Evolutionary conservation across 805 yeast genomes (phyloP), one percentile per base, ranked within the genome.

Genomic region (Yarrowia divulgata): DNA sequence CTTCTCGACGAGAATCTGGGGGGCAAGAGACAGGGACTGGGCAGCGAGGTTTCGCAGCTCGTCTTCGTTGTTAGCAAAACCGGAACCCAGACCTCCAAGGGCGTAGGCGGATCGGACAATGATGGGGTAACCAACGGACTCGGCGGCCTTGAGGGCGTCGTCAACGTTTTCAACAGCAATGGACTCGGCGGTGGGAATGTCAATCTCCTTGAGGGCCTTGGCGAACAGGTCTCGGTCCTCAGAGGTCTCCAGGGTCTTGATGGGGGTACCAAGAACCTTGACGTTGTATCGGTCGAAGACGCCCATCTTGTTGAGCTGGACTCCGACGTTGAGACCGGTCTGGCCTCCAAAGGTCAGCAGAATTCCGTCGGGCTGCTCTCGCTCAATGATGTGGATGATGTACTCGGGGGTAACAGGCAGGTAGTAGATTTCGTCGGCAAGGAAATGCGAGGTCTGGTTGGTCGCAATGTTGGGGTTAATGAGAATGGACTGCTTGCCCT

Each of bases 201-300:
- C 82, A 75, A 95, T 95, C 81, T 95, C 97, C 75, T 93, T 92
- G 80, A 95, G 84, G 45, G 99, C 98, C 80, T 90, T 89, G 42
- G 98, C 94, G 75, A 95, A 95, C 75, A 95, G 82, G 71, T 95
- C 99, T 82, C 99, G 90, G 81, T 95, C 99, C 81, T 95, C 99
- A 18, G 98, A 91, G 49, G 97, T 93, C 78, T 92, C 97, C 76
- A 95, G 85, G 66, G 99, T 95, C 78, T 90, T 87, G 79, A 95
- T 95, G 70, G 98, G 99, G 70, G 99, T 95, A 75, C 99, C 99
- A 73, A 95, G 84, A 32, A 95, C 99, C 82, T 93, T 93, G 77
- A 95, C 93, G 73, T 90, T 90, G 79, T 90, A 92, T 74, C 97
- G 85, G 73, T 90, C 92, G 76, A 96, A 89, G 70, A 92, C 91